phyloP scores from a whole-genome alignment of 2,329 filamentous ascomycete species.

The Neophaeococcomyces mojaviensis region DNA sequence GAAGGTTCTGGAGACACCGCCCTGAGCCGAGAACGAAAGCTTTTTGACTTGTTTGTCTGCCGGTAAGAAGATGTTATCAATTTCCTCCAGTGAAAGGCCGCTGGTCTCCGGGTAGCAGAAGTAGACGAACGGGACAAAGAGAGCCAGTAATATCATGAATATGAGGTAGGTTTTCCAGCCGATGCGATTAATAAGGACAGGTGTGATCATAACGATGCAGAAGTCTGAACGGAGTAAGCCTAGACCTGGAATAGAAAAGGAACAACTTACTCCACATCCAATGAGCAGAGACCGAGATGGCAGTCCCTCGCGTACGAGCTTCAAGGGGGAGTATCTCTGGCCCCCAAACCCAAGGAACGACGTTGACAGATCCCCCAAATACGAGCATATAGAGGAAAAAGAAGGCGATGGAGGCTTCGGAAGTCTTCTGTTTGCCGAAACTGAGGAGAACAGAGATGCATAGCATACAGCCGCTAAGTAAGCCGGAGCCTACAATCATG shows the following conservation, averaged over 20 bases:
- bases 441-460: slow-evolving; percentile 33
- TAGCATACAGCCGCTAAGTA: slow-evolving; percentile 35
- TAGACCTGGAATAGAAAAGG: background rate
- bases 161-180: slow-evolving; percentile 27
- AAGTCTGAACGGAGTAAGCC: slow-evolving; percentile 16
- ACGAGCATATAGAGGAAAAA: slow-evolving; percentile 34
- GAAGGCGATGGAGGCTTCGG: slow-evolving; percentile 42
- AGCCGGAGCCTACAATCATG: slow-evolving; percentile 32
- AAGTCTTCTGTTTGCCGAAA: slow-evolving; percentile 38
- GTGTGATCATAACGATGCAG: slow-evolving; percentile 28
- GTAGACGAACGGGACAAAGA: slow-evolving; percentile 25
- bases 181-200: slow-evolving; percentile 24
- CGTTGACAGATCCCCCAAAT: too few species aligned
- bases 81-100: slow-evolving; percentile 11
- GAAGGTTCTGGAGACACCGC: too few species aligned
- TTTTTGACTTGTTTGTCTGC: background rate
- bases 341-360: slow-evolving; percentile 20
- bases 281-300: slow-evolving; percentile 43
- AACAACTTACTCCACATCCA: slow-evolving; percentile 36
- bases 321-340: slow-evolving; percentile 46
- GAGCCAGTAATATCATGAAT: slow-evolving; percentile 25
- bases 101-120: slow-evolving; percentile 19
- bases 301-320: slow-evolving; percentile 43
- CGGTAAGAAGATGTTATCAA: slow-evolving; percentile 11
- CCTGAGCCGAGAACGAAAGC: background rate